Evolutionary conservation across 139 green algal genomes (phyloP).

Genomic region (Picochlorum sp.): DNA sequence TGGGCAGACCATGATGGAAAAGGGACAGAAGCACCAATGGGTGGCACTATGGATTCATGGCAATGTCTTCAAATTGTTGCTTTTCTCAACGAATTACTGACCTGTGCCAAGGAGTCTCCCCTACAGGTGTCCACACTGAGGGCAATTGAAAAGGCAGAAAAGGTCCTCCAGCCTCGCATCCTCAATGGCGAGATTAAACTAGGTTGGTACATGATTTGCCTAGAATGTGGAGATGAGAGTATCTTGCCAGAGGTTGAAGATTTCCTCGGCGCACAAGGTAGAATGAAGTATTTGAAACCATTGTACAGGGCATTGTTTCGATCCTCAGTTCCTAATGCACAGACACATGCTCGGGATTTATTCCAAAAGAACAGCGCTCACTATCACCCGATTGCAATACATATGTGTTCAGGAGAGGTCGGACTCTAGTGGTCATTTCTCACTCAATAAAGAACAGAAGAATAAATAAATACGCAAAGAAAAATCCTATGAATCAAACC

Average conservation of each 20-base stretch:
- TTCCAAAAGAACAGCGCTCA: conserved; percentile 35
- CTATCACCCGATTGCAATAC: conserved; percentile 84
- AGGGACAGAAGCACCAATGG: neutral
- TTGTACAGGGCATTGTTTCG: conserved; percentile 59
- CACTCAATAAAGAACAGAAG: no score
- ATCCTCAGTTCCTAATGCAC: conserved; percentile 19
- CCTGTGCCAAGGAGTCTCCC: conserved; percentile 33
- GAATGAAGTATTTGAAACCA: conserved; percentile 71
- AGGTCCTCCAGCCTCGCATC: neutral
- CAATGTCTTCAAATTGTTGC: conserved; percentile 52
- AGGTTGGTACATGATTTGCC: conserved; percentile 49
- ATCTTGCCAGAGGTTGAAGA: conserved; percentile 31
- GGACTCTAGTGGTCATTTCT: neutral
- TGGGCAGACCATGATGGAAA: conserved; percentile 50
- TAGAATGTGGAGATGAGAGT: conserved; percentile 47
- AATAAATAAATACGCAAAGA: no score
- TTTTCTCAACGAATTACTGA: conserved; percentile 62
- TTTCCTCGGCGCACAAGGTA: conserved; percentile 57
- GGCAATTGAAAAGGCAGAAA: conserved; percentile 32
- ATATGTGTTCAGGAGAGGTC: conserved; percentile 55
- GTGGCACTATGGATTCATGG: conserved; percentile 39
- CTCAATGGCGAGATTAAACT: conserved; percentile 67
- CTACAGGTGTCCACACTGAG: conserved; percentile 41
- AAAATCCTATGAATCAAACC: no score
- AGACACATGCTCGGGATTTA: conserved; percentile 43